phyloP scores from a whole-genome alignment of 768 basidiomycete species.

The Exidia glandulosa region DNA sequence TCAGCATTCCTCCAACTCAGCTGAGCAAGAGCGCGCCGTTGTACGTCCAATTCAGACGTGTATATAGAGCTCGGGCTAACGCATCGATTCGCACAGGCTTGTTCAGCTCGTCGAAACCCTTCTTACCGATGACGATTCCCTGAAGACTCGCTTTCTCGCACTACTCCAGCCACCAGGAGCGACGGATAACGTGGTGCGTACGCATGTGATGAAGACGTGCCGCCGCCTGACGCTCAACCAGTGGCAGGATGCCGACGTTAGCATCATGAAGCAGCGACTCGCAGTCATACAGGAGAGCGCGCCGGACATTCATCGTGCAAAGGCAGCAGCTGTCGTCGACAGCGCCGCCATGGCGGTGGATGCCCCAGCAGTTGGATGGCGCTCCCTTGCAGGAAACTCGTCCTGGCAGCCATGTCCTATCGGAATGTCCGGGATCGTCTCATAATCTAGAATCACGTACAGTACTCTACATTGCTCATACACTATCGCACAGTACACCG shows the following conservation, averaged over 20 bases:
- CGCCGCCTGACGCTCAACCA: not conserved
- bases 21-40: constrained; percentile 15
- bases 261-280: constrained; percentile 4
- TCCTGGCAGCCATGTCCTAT: constrained; percentile 61
- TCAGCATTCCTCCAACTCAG: constrained; percentile 29
- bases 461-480: not conserved
- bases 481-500: not conserved
- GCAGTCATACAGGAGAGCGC: not conserved
- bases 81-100: constrained; percentile 7
- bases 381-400: constrained; percentile 27
- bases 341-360: not conserved
- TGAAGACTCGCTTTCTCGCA: not conserved
- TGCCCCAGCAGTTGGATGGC: constrained; percentile 37
- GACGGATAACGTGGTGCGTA: not conserved
- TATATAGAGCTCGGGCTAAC: constrained; percentile 9
- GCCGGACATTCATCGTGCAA: constrained; percentile 8
- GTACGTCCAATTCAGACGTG: constrained; percentile 21
- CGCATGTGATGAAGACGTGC: not conserved
- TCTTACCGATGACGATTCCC: constrained; percentile 12
- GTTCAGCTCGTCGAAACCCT: constrained; percentile 30
- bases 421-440: constrained; percentile 45
- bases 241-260: constrained; percentile 7
- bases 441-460: not conserved
- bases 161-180: constrained; percentile 3
- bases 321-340: constrained; percentile 3